These are phyloP conservation scores for Codiaeum variegatum DNA, from an alignment of 441 rosid genomes.

Conservation along the genomic window DNA sequence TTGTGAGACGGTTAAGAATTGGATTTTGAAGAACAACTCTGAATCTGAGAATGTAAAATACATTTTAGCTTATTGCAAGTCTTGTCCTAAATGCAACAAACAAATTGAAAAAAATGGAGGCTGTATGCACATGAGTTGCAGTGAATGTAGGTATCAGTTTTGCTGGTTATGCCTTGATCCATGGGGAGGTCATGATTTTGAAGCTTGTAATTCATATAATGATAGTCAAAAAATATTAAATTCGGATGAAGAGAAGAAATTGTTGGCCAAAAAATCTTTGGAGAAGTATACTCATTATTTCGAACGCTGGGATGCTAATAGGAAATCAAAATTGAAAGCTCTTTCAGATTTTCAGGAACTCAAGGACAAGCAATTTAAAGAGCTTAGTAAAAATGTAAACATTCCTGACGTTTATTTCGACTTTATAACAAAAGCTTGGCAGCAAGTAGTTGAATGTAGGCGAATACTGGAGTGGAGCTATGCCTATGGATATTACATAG, in stretches of 20 bases:
- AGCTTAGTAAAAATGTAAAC: constrained; percentile 37
- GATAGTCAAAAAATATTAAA: no score
- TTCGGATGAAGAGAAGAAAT: constrained; percentile 31
- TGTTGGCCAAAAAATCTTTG: constrained; percentile 46
- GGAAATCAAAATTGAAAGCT: constrained; percentile 47
- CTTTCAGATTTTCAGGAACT: constrained; percentile 33
- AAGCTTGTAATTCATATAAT: constrained; percentile 8
- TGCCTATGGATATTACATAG: constrained; percentile 63
- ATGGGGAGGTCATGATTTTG: constrained; percentile 1
- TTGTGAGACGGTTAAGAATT: constrained; percentile 53
- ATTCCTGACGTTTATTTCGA: constrained; percentile 42
- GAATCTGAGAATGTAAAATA: constrained; percentile 69
- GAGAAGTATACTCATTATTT: constrained; percentile 65
- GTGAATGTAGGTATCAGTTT: constrained; percentile 47
- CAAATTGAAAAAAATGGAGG: constrained; percentile 76
- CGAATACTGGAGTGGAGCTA: constrained; percentile 72
- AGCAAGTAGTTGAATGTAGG: constrained; percentile 70
- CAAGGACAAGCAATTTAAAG: constrained; percentile 35
- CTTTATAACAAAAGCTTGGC: constrained; percentile 64
- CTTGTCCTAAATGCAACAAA: constrained; percentile 67
- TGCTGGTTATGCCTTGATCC: constrained; percentile 73
- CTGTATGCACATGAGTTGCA: constrained; percentile 66
- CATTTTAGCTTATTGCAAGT: constrained; percentile 63
- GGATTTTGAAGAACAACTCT: constrained; percentile 58
- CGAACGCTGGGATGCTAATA: constrained; percentile 71